These are phyloP conservation scores for Phytophthora colocasiae DNA, from an alignment of 352 stramenopile genomes.

Conservation along the genomic window DNA sequence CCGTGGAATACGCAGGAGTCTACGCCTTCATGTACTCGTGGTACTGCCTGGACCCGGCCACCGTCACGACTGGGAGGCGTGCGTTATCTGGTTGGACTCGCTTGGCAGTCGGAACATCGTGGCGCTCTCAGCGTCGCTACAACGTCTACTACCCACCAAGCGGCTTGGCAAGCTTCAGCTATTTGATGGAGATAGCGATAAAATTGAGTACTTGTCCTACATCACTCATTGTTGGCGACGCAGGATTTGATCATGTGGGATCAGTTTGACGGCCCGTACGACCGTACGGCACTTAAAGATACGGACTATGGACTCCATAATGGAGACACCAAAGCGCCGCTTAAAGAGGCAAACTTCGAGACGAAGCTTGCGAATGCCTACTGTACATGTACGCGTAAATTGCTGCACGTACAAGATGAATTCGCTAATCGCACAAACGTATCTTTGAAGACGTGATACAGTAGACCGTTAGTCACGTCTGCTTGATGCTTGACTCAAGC, in stretches of 20 bases:
- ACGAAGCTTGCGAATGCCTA: too few relatives aligned
- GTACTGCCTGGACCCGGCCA: slow-evolving; percentile 38
- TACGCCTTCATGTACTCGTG: slow-evolving; percentile 49
- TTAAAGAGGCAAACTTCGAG: slow-evolving; percentile 7
- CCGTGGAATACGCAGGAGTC: slow-evolving; percentile 28
- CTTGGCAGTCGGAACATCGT: slow-evolving; percentile 10
- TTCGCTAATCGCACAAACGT: too few relatives aligned
- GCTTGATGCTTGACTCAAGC: too few relatives aligned
- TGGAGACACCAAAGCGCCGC: slow-evolving; percentile 3
- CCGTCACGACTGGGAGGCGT: slow-evolving; percentile 53
- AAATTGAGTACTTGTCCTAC: slow-evolving; percentile 26
- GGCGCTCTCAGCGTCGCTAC: slow-evolving; percentile 14
- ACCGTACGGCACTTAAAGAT: slow-evolving; percentile 3
- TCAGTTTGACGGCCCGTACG: background rate
- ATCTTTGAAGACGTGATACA: too few relatives aligned
- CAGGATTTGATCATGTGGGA: slow-evolving; percentile 8
- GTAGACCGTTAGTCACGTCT: too few relatives aligned
- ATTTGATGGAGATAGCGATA: slow-evolving; percentile 11
- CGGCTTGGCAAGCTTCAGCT: too few relatives aligned
- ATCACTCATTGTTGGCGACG: slow-evolving; percentile 15
- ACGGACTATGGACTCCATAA: too few relatives aligned
- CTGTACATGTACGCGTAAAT: too few relatives aligned
- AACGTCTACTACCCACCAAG: slow-evolving; percentile 16
- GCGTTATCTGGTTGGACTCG: slow-evolving; percentile 48
- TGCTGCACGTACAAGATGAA: too few relatives aligned